Evolutionary conservation across 1,284 basidiomycete genomes (phyloP).

Genomic region (Ustilago tritici): DNA sequence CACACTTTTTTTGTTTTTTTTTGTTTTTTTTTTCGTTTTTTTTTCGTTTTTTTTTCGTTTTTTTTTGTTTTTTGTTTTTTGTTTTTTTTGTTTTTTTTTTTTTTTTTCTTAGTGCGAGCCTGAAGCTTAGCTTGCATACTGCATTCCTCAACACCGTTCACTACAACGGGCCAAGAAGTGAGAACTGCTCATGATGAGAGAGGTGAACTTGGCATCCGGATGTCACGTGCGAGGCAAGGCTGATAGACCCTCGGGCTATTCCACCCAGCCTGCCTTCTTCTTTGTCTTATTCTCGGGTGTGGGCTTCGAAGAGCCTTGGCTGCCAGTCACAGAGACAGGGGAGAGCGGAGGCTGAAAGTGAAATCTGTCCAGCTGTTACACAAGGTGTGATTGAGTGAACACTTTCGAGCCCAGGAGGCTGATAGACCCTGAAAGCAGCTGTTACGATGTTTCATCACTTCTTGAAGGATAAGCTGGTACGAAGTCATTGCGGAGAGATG

Average conservation of each 20-base stretch:
- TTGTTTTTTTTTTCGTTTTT: too few relatives aligned
- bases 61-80: too few relatives aligned
- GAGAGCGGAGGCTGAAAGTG: neutral
- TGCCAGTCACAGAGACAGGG: slow-evolving; percentile 1
- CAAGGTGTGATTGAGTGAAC: neutral
- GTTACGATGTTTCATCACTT: neutral
- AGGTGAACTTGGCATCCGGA: neutral
- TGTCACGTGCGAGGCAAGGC: too few relatives aligned
- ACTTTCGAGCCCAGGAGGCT: neutral
- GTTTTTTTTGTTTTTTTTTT: too few relatives aligned
- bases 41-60: too few relatives aligned
- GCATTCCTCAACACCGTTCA: neutral
- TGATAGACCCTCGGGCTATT: neutral
- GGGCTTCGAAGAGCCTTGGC: too few relatives aligned
- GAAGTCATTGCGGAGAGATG: neutral
- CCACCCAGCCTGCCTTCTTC: too few relatives aligned
- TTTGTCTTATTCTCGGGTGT: neutral
- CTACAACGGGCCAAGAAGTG: neutral
- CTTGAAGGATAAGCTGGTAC: neutral
- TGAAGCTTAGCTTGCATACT: slow-evolving; percentile 1
- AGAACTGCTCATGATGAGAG: neutral
- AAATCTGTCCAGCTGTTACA: neutral
- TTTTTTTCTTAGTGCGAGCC: neutral
- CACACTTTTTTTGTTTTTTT: neutral
- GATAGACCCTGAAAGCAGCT: slow-evolving; percentile 9